Percentiles rank a stretch among this genome's conserved stretches.
phyloP scores from a whole-genome alignment of 495 filamentous ascomycete species.

The Penicillium flavigenum region DNA sequence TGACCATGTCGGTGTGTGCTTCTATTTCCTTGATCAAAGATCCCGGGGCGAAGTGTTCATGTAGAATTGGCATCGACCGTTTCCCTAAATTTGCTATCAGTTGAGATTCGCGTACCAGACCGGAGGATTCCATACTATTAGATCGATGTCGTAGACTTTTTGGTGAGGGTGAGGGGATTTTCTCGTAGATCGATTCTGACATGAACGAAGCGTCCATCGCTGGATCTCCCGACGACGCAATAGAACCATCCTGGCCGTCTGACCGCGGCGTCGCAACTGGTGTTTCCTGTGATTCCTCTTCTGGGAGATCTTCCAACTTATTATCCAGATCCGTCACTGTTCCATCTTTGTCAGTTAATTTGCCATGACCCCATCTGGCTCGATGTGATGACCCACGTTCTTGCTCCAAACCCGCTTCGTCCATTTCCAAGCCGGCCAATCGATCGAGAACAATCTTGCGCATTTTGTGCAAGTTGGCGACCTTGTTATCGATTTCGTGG shows the following conservation, averaged over 20 bases:
- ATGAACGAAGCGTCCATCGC: slow-evolving; percentile 76
- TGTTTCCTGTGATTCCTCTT: slow-evolving; percentile 71
- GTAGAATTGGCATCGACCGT: slow-evolving; percentile 90
- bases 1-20: slow-evolving; percentile 86
- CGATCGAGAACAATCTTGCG: slow-evolving; percentile 89
- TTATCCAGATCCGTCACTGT: slow-evolving; percentile 80
- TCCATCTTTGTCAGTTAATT: slow-evolving; percentile 15
- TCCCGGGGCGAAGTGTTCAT: slow-evolving; percentile 93
- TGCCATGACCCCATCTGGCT: slow-evolving; percentile 8
- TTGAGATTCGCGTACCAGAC: not conserved
- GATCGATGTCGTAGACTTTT: slow-evolving; percentile 66
- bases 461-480: slow-evolving; percentile 90
- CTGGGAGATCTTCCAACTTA: slow-evolving; percentile 73
- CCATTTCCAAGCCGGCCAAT: slow-evolving; percentile 84
- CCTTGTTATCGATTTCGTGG: slow-evolving; percentile 93
- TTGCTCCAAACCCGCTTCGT: slow-evolving; percentile 86
- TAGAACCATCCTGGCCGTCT: slow-evolving; percentile 54
- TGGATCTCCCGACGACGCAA: slow-evolving; percentile 50
- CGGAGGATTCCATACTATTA: slow-evolving; percentile 39
- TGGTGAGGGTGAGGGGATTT: slow-evolving; percentile 67
- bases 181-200: slow-evolving; percentile 97
- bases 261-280: slow-evolving; percentile 56
- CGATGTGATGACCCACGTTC: slow-evolving; percentile 58
- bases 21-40: slow-evolving; percentile 83
- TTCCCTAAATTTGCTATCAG: slow-evolving; percentile 42